Percentiles rank a stretch among this genome's conserved stretches.
These are phyloP conservation scores for Wickerhamiella domercqiae DNA, from an alignment of 805 yeast genomes.

Conservation along the genomic window DNA sequence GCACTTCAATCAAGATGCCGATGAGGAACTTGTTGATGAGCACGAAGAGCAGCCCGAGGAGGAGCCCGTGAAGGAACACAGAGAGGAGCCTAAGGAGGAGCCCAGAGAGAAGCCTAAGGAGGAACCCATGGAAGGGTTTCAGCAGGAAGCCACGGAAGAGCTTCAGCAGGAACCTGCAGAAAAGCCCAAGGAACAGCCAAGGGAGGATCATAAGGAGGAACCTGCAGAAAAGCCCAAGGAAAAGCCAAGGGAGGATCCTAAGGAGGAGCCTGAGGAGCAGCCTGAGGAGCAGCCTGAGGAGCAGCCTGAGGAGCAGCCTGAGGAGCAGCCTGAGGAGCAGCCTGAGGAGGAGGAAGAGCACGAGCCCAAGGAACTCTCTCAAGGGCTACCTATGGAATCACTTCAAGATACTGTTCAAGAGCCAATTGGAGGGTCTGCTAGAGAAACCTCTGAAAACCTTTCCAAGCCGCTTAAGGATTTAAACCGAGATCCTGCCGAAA, in stretches of 20 bases:
- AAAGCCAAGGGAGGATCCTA: no score
- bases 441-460: no score
- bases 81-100: neutral
- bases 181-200: no score
- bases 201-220: no score
- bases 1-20: neutral
- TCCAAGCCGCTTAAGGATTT: neutral
- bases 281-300: neutral
- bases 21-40: neutral
- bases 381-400: neutral
- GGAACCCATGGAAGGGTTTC: neutral
- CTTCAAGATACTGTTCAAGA: no score
- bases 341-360: neutral
- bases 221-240: neutral
- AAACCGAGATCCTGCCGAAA: no score
- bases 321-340: no score
- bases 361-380: neutral
- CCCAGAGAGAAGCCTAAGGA: neutral
- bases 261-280: neutral
- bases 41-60: neutral
- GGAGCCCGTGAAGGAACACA: neutral
- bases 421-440: no score
- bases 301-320: neutral
- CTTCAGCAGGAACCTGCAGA: neutral
- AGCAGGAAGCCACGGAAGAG: neutral